Base-by-base conservation (phyloP, 768 basidiomycete species). In the Lentinus tigrinus region DNA sequence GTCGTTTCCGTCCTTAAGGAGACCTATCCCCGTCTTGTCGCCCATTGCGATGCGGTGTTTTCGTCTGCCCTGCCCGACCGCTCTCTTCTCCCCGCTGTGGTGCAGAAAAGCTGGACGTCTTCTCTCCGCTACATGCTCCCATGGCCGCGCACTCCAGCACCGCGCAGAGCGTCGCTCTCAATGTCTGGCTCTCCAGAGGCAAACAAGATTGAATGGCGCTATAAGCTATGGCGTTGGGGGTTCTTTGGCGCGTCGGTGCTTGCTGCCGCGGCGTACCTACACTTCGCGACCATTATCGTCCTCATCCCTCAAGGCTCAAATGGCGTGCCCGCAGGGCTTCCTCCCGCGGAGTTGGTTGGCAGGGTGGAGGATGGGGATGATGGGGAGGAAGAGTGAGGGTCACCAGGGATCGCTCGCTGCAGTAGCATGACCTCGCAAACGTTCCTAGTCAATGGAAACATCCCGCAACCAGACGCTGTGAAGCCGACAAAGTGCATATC, bases 1-100 rank as follows among this genome's bases (percentile, higher is more conserved):
- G 60, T 93, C 8, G 77, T 80, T 65, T 74, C 77, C 59, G 77
- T 88, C 3, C 67, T 91, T 9, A 66, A 65, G 2, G 79, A 81
- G 6, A 78, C 80, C 3, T 91, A 85, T 67, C 80, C 87, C 0
- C 67, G 73, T 9, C 76, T 93, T 40, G 72, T 81, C 13, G 69
- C 78, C 7, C 88, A 91, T 63, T 84, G 89, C 4, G 75, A 78
- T 47, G 76, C 79, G 28, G 71, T 91, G 43, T 67, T 75, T 43
- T 52, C 73, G 2, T 61, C 65, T 31, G 73, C 74, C 11, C 71
- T 67, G 54, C 67, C 68, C 24, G 48, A 65, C 23, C 58, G 71
- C 14, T 43, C 64, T 3, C 67, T 66, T 21, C 61, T 66, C 27
- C 64, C 64, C 21, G 51, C 63, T 8, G 47, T 52, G 11, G 31